phyloP scores from a whole-genome alignment of 2,329 filamentous ascomycete species.

The Aureobasidium leucospermi region DNA sequence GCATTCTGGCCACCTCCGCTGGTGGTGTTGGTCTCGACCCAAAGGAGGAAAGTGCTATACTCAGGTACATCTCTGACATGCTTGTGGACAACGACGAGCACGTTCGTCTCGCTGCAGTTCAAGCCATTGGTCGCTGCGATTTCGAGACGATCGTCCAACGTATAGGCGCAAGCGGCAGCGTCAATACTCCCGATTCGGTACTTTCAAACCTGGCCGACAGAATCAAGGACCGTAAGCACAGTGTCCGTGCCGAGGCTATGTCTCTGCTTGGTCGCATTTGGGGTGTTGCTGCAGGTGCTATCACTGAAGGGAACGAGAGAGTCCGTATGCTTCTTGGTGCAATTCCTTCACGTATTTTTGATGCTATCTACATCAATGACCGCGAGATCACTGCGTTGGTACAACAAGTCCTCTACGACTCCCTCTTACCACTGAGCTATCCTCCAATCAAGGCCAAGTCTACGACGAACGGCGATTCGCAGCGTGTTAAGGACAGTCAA shows the following conservation, averaged over 20 bases:
- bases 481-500: conserved; percentile 55
- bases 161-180: conserved; percentile 66
- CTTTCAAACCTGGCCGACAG: conserved; percentile 77
- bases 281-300: conserved; percentile 86
- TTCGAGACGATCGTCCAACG: conserved; percentile 77
- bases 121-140: conserved; percentile 71
- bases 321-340: conserved; percentile 68
- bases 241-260: conserved; percentile 81
- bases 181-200: conserved; percentile 69
- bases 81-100: conserved; percentile 84
- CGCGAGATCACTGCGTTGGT: conserved; percentile 75
- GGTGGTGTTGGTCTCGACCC: conserved; percentile 81
- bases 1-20: conserved; percentile 84
- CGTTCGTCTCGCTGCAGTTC: conserved; percentile 82
- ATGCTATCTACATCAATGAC: conserved; percentile 86
- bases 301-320: conserved; percentile 71
- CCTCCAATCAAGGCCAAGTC: conserved; percentile 57
- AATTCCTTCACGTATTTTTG: conserved; percentile 78
- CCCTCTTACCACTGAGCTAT: conserved; percentile 80
- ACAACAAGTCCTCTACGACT: conserved; percentile 79
- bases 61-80: conserved; percentile 66
- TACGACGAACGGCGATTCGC: conserved; percentile 46
- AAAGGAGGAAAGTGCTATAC: conserved; percentile 69
- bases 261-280: conserved; percentile 77
- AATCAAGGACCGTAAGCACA: conserved; percentile 75